Evolutionary conservation across 2,329 filamentous ascomycete genomes (phyloP).

Genomic region (Botrytis byssoidea): DNA sequence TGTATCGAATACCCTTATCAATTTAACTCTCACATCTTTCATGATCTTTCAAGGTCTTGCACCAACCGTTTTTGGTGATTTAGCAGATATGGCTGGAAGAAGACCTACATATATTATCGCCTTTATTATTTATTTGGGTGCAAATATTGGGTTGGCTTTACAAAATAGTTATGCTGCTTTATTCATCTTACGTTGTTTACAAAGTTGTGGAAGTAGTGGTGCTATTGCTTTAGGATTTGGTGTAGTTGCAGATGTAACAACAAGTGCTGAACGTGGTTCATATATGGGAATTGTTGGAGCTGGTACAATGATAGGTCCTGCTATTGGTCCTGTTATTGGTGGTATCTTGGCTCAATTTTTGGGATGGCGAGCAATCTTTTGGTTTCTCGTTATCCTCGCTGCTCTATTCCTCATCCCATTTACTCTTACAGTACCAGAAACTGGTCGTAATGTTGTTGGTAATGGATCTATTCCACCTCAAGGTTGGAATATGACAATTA

Average conservation of each 20-base stretch:
- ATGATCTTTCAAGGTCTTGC: slow-evolving; percentile 58
- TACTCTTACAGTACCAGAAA: slow-evolving; percentile 37
- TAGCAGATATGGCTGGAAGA: slow-evolving; percentile 56
- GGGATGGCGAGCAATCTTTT: slow-evolving; percentile 54
- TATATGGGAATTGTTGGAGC: slow-evolving; percentile 70
- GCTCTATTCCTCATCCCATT: slow-evolving; percentile 42
- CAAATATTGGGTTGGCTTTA: slow-evolving; percentile 56
- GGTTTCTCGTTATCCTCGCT: slow-evolving; percentile 51
- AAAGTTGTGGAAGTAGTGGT: slow-evolving; percentile 55
- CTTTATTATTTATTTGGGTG: slow-evolving; percentile 54
- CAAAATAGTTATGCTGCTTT: slow-evolving; percentile 52
- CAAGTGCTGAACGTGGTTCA: slow-evolving; percentile 66
- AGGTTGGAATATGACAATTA: slow-evolving; percentile 56
- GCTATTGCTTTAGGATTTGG: slow-evolving; percentile 69
- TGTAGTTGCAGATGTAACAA: slow-evolving; percentile 69
- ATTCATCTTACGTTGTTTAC: slow-evolving; percentile 55
- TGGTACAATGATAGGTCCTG: slow-evolving; percentile 48
- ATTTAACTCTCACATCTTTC: slow-evolving; percentile 38
- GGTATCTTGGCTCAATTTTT: slow-evolving; percentile 48
- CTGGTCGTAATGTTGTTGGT: slow-evolving; percentile 39
- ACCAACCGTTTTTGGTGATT: slow-evolving; percentile 56
- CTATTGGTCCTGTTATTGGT: slow-evolving; percentile 51
- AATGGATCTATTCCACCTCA: slow-evolving; percentile 54
- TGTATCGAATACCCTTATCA: slow-evolving; percentile 38
- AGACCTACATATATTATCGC: slow-evolving; percentile 56